These are phyloP conservation scores for Borealophlyctis nickersoniae DNA, from an alignment of 192 early-diverging fungal genomes.

Conservation along the genomic window DNA sequence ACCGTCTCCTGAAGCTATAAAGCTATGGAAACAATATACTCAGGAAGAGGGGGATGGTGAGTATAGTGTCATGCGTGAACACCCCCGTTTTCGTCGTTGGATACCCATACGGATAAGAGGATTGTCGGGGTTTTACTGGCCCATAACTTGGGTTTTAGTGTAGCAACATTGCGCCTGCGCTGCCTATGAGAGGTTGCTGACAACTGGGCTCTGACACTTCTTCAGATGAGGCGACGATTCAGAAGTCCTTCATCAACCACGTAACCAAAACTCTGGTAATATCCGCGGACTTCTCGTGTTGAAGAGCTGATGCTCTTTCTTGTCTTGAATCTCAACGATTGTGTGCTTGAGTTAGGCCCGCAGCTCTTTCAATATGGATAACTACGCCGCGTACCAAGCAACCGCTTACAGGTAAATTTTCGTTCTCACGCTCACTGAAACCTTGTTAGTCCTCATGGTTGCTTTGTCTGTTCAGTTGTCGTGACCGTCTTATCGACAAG, in stretches of 20 bases:
- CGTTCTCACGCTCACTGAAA: background rate
- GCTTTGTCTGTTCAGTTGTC: conserved; percentile 55
- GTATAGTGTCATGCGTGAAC: no score
- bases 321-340: background rate
- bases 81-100: no score
- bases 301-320: no score
- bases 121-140: no score
- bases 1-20: conserved; percentile 27
- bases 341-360: conserved; percentile 53
- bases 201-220: background rate
- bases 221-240: conserved; percentile 68
- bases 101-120: no score
- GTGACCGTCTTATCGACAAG: conserved; percentile 85
- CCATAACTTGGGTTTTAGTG: no score
- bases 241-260: conserved; percentile 86
- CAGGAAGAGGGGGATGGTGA: background rate
- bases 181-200: background rate
- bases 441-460: background rate
- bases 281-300: no score
- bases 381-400: conserved; percentile 89
- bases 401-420: conserved; percentile 73
- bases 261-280: conserved; percentile 77
- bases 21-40: conserved; percentile 25
- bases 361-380: conserved; percentile 86
- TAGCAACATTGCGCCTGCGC: background rate